Evolutionary conservation across 805 yeast genomes (phyloP).

Genomic region (Wickerhamiella azymoides): DNA sequence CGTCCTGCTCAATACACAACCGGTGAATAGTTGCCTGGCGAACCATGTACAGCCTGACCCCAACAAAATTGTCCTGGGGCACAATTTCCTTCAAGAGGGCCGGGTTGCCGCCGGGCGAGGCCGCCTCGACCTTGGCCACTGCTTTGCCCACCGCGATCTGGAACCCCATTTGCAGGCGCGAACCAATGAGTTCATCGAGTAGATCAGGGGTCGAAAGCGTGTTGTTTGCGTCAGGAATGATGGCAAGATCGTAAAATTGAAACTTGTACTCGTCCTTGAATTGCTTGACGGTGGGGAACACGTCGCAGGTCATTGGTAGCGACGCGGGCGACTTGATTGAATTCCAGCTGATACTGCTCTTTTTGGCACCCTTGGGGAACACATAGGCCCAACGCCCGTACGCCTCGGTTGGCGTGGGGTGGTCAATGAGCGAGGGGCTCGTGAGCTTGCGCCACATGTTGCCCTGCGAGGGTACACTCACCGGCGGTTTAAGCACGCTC

Average conservation of each 20-base stretch:
- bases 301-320: constrained; percentile 64
- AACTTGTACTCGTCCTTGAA: constrained; percentile 62
- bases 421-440: constrained; percentile 52
- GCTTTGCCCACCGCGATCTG: constrained; percentile 70
- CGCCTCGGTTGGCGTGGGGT: constrained; percentile 41
- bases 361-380: constrained; percentile 55
- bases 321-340: constrained; percentile 90
- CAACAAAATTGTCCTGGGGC: constrained; percentile 35
- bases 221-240: constrained; percentile 42
- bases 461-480: constrained; percentile 4
- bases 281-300: constrained; percentile 59
- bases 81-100: constrained; percentile 44
- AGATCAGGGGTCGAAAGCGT: constrained; percentile 44
- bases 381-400: constrained; percentile 87
- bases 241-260: constrained; percentile 55
- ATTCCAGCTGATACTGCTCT: constrained; percentile 75
- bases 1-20: constrained; percentile 56
- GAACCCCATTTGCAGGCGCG: constrained; percentile 74
- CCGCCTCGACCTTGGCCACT: constrained; percentile 51
- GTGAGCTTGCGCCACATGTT: constrained; percentile 46
- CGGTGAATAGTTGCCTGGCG: constrained; percentile 79
- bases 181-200: constrained; percentile 74
- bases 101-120: constrained; percentile 42
- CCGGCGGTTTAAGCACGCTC: background rate
- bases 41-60: constrained; percentile 58